These are phyloP conservation scores for Aspergillus thermomutatus DNA, from an alignment of 2,329 filamentous ascomycete genomes.

Conservation along the genomic window DNA sequence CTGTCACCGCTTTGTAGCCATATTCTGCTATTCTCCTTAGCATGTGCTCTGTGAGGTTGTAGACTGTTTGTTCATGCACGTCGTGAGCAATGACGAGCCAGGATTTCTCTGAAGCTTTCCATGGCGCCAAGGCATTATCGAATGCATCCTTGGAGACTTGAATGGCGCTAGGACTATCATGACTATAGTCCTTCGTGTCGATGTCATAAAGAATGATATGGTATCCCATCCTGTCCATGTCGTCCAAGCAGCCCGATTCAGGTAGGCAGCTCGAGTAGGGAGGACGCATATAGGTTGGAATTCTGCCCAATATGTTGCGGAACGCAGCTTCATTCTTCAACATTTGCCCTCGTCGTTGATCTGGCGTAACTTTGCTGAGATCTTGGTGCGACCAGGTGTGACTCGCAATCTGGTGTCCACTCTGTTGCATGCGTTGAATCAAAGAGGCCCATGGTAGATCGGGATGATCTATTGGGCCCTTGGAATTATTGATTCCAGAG, in stretches of 20 bases:
- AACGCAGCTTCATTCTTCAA: constrained; percentile 48
- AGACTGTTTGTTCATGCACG: constrained; percentile 42
- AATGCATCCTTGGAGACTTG: constrained; percentile 41
- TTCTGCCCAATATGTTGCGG: constrained; percentile 46
- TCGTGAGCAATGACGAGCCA: constrained; percentile 43
- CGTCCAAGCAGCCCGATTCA: constrained; percentile 38
- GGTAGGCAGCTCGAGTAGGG: constrained; percentile 45
- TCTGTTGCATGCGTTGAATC: constrained; percentile 41
- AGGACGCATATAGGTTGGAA: constrained; percentile 54
- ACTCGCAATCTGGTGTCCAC: constrained; percentile 51
- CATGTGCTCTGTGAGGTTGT: constrained; percentile 43
- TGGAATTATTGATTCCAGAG: constrained; percentile 48
- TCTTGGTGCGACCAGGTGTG: constrained; percentile 53
- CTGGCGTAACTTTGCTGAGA: constrained; percentile 38
- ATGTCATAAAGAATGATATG: constrained; percentile 48
- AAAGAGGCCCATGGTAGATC: constrained; percentile 36
- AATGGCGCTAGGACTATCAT: constrained; percentile 35
- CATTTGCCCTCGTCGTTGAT: constrained; percentile 42
- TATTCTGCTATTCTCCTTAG: constrained; percentile 27
- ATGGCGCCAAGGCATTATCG: constrained; percentile 28
- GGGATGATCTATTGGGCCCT: constrained; percentile 43
- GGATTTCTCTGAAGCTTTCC: constrained; percentile 27
- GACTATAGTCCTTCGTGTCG: constrained; percentile 47
- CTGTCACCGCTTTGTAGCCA: constrained; percentile 39
- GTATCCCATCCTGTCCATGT: constrained; percentile 47